A percentile compares a stretch with the other conserved stretches of the same genome.
Conservation (phyloP, 352 stramenopile genomes). For the Pythium myriotylum region DNA sequence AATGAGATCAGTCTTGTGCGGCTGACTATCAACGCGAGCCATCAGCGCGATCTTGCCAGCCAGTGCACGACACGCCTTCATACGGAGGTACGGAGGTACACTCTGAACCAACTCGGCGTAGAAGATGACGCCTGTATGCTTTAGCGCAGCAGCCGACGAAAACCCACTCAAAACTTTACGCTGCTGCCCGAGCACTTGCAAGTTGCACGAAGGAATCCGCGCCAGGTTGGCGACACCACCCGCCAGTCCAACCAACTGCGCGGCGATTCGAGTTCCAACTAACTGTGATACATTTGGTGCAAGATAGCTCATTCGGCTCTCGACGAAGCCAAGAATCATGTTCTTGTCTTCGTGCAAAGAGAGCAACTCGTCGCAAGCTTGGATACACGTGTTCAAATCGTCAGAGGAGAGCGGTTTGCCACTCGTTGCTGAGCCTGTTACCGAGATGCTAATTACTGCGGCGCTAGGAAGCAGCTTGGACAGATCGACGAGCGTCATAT, state of each 20-base stretch:
- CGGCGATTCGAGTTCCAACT: conserved; percentile 94
- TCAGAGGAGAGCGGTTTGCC: conserved; percentile 74
- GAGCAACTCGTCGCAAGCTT: conserved; percentile 87
- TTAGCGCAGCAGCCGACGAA: conserved; percentile 76
- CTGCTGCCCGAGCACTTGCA: conserved; percentile 96
- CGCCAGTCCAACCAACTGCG: conserved; percentile 93
- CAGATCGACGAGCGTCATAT: conserved; percentile 91
- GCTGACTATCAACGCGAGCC: conserved; percentile 92
- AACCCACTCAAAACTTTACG: conserved; percentile 92
- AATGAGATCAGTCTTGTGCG: conserved; percentile 68
- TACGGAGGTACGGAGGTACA: conserved; percentile 90
- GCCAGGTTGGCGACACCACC: conserved; percentile 94
- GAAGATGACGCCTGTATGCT: conserved; percentile 94
- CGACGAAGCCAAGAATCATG: conserved; percentile 91
- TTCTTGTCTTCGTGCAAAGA: conserved; percentile 85
- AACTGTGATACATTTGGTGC: conserved; percentile 94
- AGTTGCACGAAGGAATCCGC: conserved; percentile 97
- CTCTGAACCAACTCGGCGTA: conserved; percentile 93
- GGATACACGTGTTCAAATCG: conserved; percentile 77
- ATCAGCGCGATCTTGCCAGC: conserved; percentile 91
- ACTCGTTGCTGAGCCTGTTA: conserved; percentile 91
- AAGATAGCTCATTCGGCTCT: conserved; percentile 91
- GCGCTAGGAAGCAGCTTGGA: conserved; percentile 91
- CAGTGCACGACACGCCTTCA: conserved; percentile 94
- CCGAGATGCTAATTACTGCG: conserved; percentile 94